phyloP scores from a whole-genome alignment of 352 stramenopile genomes.

The Peronospora farinosa region DNA sequence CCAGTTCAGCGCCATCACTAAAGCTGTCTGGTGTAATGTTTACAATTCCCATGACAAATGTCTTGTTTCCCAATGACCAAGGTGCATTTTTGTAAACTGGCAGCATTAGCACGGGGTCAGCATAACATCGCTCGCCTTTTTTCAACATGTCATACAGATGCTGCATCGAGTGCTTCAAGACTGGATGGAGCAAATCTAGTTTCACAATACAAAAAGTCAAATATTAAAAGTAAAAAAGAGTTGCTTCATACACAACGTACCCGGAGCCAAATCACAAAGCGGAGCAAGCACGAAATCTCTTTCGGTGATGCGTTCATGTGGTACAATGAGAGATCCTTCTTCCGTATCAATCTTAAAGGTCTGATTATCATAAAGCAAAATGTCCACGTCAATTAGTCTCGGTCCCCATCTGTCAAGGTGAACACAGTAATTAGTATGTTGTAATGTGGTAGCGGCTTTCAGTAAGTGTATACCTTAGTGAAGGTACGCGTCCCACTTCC shows the following conservation, averaged over 20 bases:
- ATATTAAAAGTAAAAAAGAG: background rate
- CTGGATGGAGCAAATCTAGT: conserved; percentile 69
- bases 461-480: conserved; percentile 33
- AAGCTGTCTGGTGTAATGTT: conserved; percentile 99
- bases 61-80: conserved; percentile 55
- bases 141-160: conserved; percentile 55
- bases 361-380: conserved; percentile 88
- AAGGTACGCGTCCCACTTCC: conserved; percentile 78
- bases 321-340: conserved; percentile 85
- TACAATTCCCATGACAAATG: conserved; percentile 96
- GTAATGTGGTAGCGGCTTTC: background rate
- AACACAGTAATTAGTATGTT: background rate
- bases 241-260: conserved; percentile 8
- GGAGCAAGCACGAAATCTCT: conserved; percentile 96
- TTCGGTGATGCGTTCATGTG: conserved; percentile 91
- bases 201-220: conserved; percentile 1
- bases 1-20: conserved; percentile 60
- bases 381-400: conserved; percentile 92
- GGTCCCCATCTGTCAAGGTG: conserved; percentile 79
- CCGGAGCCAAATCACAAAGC: conserved; percentile 88
- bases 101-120: conserved; percentile 45
- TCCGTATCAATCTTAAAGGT: conserved; percentile 58
- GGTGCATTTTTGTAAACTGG: conserved; percentile 37
- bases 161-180: conserved; percentile 61
- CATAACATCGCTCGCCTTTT: conserved; percentile 20